Percentiles rank a stretch among this genome's conserved stretches.
phyloP scores from a whole-genome alignment of 495 filamentous ascomycete genomes.

The Penicillium maclennaniae region DNA sequence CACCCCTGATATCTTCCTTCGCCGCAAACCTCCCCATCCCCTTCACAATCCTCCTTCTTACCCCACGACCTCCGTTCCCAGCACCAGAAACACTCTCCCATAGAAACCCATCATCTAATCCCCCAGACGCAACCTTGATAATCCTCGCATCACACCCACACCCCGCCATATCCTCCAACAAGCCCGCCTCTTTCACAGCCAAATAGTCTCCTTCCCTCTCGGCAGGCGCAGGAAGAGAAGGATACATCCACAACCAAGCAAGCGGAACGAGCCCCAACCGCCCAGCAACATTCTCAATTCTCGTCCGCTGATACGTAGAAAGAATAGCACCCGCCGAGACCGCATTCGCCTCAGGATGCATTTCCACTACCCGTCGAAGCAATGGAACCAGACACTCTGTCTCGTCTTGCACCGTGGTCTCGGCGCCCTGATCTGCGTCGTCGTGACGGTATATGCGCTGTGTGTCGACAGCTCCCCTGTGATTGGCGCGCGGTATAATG shows the following conservation, averaged over 20 bases:
- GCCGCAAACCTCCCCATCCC: conserved; percentile 64
- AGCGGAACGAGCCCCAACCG: conserved; percentile 76
- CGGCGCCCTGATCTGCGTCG: conserved; percentile 14
- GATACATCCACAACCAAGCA: conserved; percentile 88
- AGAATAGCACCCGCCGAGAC: conserved; percentile 89
- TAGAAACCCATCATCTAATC: conserved; percentile 73
- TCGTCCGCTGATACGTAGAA: conserved; percentile 89
- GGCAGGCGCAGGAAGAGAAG: conserved; percentile 54
- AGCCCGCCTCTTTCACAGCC: conserved; percentile 33
- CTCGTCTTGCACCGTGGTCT: conserved; percentile 55
- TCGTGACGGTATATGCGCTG: conserved; percentile 26
- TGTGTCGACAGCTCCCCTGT: conserved; percentile 61
- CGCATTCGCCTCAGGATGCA: conserved; percentile 75
- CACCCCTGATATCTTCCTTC: conserved; percentile 53
- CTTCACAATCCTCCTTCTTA: conserved; percentile 52
- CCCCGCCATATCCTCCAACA: conserved; percentile 78
- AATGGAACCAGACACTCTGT: conserved; percentile 82
- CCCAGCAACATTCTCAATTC: conserved; percentile 81
- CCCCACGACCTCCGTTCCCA: conserved; percentile 28
- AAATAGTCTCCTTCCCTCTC: conserved; percentile 17
- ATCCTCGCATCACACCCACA: conserved; percentile 77
- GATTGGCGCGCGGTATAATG: conserved; percentile 76
- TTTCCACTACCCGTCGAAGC: conserved; percentile 54
- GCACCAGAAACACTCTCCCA: conserved; percentile 71
- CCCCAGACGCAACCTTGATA: conserved; percentile 91